Percentiles rank a stretch among this genome's conserved stretches.
Conservation (phyloP, 2,329 filamentous ascomycete species). For the Cryoendolithus antarcticus region DNA sequence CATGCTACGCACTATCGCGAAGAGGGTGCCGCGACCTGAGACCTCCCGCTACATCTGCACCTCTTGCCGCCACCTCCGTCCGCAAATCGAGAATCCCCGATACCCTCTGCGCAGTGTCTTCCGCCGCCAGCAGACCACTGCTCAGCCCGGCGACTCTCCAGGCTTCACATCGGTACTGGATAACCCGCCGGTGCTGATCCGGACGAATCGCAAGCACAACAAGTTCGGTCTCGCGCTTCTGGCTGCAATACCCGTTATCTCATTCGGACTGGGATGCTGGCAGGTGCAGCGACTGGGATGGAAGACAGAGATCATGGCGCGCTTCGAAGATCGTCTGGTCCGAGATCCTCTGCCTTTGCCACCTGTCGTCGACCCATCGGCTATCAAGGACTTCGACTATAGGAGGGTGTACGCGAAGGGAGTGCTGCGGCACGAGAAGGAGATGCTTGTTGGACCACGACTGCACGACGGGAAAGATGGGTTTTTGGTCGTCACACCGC, state of each 20-base stretch:
- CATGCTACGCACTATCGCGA: no score
- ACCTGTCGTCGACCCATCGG: slow-evolving; percentile 66
- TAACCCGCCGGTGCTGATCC: slow-evolving; percentile 68
- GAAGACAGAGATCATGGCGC: slow-evolving; percentile 87
- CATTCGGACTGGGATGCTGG: slow-evolving; percentile 85
- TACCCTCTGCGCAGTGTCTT: no score
- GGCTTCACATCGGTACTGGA: slow-evolving; percentile 79
- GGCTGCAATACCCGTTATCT: slow-evolving; percentile 74
- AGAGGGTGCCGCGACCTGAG: no score
- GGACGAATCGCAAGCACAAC: slow-evolving; percentile 61
- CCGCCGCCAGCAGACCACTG: no score
- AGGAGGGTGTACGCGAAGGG: slow-evolving; percentile 68
- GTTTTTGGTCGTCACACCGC: slow-evolving; percentile 79
- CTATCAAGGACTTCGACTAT: slow-evolving; percentile 82
- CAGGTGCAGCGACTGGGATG: slow-evolving; percentile 85
- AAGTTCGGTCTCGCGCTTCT: slow-evolving; percentile 17
- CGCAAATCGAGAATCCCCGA: no score
- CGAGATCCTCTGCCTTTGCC: slow-evolving; percentile 77
- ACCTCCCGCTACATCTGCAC: no score
- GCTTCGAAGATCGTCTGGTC: slow-evolving; percentile 81
- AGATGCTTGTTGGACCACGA: slow-evolving; percentile 91
- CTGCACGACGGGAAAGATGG: slow-evolving; percentile 82
- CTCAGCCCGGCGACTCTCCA: slow-evolving; percentile 58
- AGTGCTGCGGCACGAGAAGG: slow-evolving; percentile 68
- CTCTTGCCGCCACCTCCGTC: no score